Evolutionary conservation across 371 early-diverging fungal genomes (phyloP).

Genomic region (Rhizomucor miehei): DNA sequence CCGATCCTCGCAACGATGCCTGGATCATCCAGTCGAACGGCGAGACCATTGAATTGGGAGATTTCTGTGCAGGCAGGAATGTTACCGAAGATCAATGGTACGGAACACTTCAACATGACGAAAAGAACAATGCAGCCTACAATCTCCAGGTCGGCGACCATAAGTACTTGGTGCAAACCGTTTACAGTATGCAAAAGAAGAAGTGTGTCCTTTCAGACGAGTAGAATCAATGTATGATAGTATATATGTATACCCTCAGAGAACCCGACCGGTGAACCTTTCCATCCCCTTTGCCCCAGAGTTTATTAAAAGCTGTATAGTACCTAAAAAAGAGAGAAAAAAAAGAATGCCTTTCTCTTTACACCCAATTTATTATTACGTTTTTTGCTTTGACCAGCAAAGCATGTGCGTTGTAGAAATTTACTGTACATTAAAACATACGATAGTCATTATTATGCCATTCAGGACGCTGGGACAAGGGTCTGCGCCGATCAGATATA

Average conservation of each 20-base stretch:
- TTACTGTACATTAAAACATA: slow-evolving; percentile 11
- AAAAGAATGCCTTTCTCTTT: too few relatives aligned
- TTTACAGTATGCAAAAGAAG: slow-evolving; percentile 37
- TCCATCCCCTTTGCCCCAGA: too few relatives aligned
- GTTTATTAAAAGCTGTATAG: too few relatives aligned
- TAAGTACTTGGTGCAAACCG: slow-evolving; percentile 48
- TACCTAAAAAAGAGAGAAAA: too few relatives aligned
- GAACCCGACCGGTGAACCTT: too few relatives aligned
- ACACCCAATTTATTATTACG: too few relatives aligned
- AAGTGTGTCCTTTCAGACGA: slow-evolving; percentile 24
- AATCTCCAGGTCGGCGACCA: slow-evolving; percentile 33
- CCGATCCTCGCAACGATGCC: slow-evolving; percentile 46
- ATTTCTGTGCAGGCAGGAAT: slow-evolving; percentile 40
- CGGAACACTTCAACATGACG: slow-evolving; percentile 15
- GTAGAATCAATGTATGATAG: background rate
- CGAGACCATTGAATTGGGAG: slow-evolving; percentile 36
- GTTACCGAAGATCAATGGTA: slow-evolving; percentile 33
- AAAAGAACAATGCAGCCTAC: slow-evolving; percentile 26
- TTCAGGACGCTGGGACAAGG: slow-evolving; percentile 9
- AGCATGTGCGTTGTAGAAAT: too few relatives aligned
- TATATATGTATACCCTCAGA: background rate
- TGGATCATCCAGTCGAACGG: slow-evolving; percentile 32
- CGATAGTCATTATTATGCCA: slow-evolving; percentile 23
- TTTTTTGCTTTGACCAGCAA: too few relatives aligned
- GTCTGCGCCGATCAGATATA: slow-evolving; percentile 1